These are phyloP conservation scores for Zanthoxylum bungeanum DNA, from an alignment of 345 rosid genomes.

Conservation along the genomic window DNA sequence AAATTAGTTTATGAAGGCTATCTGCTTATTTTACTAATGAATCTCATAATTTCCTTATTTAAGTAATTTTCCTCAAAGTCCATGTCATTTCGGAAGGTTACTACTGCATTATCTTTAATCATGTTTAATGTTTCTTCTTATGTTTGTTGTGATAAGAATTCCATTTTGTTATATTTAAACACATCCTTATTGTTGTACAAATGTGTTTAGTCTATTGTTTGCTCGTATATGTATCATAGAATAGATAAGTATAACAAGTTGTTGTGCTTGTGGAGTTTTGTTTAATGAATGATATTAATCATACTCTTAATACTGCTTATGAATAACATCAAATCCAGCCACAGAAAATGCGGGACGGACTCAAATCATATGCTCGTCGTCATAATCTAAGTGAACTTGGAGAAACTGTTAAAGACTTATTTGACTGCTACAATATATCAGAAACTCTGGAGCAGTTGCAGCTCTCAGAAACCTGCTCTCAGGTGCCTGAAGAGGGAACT, in stretches of 20 bases:
- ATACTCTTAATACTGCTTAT: neutral
- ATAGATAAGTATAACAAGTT: neutral
- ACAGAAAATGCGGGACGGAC: slow-evolving; percentile 63
- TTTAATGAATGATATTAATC: neutral
- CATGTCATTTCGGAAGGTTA: neutral
- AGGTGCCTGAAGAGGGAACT: slow-evolving; percentile 54
- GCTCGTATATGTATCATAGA: neutral
- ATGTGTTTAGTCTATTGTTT: neutral
- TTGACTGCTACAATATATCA: slow-evolving; percentile 48
- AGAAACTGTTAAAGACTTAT: slow-evolving; percentile 52
- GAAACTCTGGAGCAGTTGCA: slow-evolving; percentile 52
- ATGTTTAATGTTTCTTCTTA: too few relatives aligned
- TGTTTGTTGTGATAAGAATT: neutral
- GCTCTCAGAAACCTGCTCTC: slow-evolving; percentile 56
- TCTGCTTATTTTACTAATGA: neutral
- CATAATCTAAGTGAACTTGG: slow-evolving; percentile 52
- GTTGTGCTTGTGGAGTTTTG: neutral
- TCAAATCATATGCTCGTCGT: slow-evolving; percentile 61
- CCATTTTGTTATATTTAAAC: neutral
- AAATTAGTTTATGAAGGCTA: neutral
- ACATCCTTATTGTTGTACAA: neutral
- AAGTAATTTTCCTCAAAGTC: neutral
- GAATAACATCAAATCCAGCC: slow-evolving; percentile 42
- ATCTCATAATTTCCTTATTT: neutral
- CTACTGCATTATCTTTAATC: neutral